These are phyloP conservation scores for Paraglomus brasilianum DNA, from an alignment of 192 early-diverging fungal genomes.

Conservation along the genomic window DNA sequence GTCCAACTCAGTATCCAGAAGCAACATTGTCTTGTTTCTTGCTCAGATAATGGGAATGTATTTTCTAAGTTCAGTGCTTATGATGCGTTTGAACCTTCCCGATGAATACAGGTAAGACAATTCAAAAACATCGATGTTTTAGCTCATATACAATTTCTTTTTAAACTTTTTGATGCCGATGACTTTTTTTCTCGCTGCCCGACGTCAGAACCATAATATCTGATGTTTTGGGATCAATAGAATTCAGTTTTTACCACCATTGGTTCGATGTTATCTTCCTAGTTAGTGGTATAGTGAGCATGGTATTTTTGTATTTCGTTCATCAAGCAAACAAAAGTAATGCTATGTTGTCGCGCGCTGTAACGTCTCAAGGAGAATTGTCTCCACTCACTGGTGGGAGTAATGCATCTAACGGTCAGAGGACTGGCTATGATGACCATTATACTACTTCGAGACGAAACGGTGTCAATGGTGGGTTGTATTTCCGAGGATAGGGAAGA, in stretches of 20 bases:
- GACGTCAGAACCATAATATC: conserved; percentile 67
- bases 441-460: too few relatives aligned
- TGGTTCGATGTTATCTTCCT: conserved; percentile 96
- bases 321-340: conserved; percentile 57
- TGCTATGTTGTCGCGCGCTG: conserved; percentile 5
- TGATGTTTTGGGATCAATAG: conserved; percentile 73
- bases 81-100: conserved; percentile 89
- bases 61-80: conserved; percentile 85
- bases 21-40: conserved; percentile 74
- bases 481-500: too few relatives aligned
- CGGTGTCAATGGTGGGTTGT: too few relatives aligned
- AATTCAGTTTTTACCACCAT: conserved; percentile 88
- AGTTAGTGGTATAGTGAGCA: conserved; percentile 71
- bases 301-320: conserved; percentile 68
- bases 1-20: conserved; percentile 68
- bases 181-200: neutral
- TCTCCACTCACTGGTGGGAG: too few relatives aligned
- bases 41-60: conserved; percentile 93
- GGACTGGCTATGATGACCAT: too few relatives aligned
- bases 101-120: conserved; percentile 65
- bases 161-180: neutral
- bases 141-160: neutral
- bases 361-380: neutral
- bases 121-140: neutral
- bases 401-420: too few relatives aligned